phyloP scores from a whole-genome alignment of 2,329 filamentous ascomycete species.

The Xylariaceae sp. region DNA sequence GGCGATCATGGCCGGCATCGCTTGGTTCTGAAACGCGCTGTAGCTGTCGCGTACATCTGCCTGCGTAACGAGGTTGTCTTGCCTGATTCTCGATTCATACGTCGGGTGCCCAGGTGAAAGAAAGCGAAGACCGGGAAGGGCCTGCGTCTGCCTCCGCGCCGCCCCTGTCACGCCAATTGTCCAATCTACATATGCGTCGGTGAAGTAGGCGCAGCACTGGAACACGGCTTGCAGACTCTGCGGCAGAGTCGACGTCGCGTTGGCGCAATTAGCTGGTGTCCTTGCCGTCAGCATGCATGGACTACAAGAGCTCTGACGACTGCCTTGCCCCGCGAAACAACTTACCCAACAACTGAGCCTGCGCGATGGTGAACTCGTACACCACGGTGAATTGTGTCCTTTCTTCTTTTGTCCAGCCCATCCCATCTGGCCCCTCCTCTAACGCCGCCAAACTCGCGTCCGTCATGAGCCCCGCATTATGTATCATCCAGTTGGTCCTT shows the following conservation, averaged over 20 bases:
- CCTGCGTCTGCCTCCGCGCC: background rate
- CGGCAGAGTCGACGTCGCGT: background rate
- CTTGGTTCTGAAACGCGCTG: too few species aligned
- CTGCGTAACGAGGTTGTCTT: background rate
- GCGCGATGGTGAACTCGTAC: too few species aligned
- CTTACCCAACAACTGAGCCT: too few species aligned
- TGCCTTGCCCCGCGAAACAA: too few species aligned
- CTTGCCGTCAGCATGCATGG: background rate
- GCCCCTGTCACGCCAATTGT: conserved; percentile 1
- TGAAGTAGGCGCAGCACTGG: background rate
- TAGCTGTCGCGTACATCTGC: background rate
- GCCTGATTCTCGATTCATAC: background rate
- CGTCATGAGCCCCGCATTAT: background rate
- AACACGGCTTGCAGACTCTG: conserved; percentile 4
- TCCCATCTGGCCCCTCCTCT: too few species aligned
- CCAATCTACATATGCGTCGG: conserved; percentile 11
- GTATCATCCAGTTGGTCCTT: conserved; percentile 5
- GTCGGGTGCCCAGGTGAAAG: too few species aligned
- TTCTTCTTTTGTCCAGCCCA: too few species aligned
- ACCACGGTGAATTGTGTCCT: too few species aligned
- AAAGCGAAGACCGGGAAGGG: background rate
- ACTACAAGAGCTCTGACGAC: too few species aligned
- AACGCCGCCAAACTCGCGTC: too few species aligned
- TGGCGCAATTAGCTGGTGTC: background rate
- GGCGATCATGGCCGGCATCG: too few species aligned